A percentile compares a stretch with the other conserved stretches of the same genome.
Conservation (phyloP, 148 eudicot genomes). For the Dysphania ambrosioides region DNA sequence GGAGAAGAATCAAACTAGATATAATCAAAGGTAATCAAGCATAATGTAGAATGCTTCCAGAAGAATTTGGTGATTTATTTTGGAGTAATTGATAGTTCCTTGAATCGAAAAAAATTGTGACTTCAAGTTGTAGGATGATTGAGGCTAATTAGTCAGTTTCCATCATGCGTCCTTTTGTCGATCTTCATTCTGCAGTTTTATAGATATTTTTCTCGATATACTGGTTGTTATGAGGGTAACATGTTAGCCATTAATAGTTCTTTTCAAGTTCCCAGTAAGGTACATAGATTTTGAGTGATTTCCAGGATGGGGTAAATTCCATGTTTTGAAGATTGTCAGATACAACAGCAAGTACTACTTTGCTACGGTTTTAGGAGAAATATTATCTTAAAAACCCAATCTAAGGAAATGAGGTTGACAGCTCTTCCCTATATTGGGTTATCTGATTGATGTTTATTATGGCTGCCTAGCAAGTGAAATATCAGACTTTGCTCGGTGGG, state of each 20-base stretch:
- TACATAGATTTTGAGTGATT: background rate
- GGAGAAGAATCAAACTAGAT: constrained; percentile 52
- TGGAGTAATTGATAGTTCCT: background rate
- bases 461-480: background rate
- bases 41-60: background rate
- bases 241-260: background rate
- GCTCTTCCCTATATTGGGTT: background rate
- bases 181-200: background rate
- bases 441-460: background rate
- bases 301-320: background rate
- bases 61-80: background rate
- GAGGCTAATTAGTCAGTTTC: background rate
- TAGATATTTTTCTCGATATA: background rate
- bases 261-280: no score
- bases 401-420: background rate
- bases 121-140: background rate
- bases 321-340: background rate
- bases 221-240: background rate
- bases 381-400: background rate
- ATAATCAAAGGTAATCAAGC: constrained; percentile 41
- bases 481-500: background rate
- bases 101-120: background rate
- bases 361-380: background rate
- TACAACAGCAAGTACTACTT: background rate
- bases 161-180: background rate